Percentiles rank a stretch among this genome's conserved stretches.
Conservation (phyloP, 164 flowering plant species). For the Kalanchoe fedtschenkoi region DNA sequence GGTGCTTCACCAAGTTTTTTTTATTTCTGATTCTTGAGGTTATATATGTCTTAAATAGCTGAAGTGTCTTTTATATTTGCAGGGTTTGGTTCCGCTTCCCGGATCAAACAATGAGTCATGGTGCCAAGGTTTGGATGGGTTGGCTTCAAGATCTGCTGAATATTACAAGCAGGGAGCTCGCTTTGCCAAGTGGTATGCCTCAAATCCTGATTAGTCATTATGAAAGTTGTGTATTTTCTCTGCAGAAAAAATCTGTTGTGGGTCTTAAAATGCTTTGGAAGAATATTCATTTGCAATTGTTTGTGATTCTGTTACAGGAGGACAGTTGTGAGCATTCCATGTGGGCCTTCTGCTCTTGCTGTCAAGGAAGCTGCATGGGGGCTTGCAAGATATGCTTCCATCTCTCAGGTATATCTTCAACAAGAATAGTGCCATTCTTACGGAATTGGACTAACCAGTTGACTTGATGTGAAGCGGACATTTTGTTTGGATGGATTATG, state of each 20-base stretch:
- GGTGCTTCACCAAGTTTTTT: background rate
- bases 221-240: background rate
- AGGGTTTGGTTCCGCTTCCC: slow-evolving; percentile 11
- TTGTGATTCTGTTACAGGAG: background rate
- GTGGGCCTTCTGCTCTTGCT: slow-evolving; percentile 7
- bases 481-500: background rate
- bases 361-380: slow-evolving; percentile 10
- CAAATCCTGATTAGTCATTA: background rate
- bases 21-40: background rate
- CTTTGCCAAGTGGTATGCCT: slow-evolving; percentile 8
- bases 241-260: background rate
- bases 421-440: background rate
- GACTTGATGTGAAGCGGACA: background rate
- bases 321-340: slow-evolving; percentile 8
- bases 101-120: slow-evolving; percentile 10
- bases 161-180: slow-evolving; percentile 9
- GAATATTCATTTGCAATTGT: background rate
- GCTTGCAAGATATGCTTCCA: slow-evolving; percentile 9
- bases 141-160: slow-evolving; percentile 8
- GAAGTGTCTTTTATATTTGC: background rate
- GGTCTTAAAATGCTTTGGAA: background rate
- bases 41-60: background rate
- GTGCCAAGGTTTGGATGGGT: slow-evolving; percentile 9
- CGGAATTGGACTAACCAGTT: background rate
- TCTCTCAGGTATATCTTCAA: slow-evolving; percentile 6